These are phyloP conservation scores for Trypanosoma brucei DNA, from an alignment of 208 protist genomes.

Conservation along the genomic window DNA sequence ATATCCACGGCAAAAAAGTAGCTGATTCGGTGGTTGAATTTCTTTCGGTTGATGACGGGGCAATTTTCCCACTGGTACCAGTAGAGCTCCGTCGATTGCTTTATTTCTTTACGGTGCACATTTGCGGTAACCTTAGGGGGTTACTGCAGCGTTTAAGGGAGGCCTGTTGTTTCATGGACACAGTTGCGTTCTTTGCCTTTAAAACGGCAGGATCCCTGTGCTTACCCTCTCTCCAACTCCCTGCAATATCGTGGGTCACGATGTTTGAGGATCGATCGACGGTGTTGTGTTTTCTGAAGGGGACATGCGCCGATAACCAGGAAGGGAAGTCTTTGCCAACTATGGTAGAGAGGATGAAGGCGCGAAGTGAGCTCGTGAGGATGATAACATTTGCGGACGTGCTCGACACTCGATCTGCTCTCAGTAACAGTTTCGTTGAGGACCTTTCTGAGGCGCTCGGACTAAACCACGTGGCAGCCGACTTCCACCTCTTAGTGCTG, in stretches of 20 bases:
- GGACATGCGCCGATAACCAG: neutral
- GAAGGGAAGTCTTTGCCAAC: neutral
- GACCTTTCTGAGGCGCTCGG: slow-evolving; percentile 35
- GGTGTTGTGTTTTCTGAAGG: slow-evolving; percentile 10
- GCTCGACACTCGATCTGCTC: neutral
- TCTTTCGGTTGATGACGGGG: slow-evolving; percentile 41
- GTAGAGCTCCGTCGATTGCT: slow-evolving; percentile 32
- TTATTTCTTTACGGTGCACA: slow-evolving; percentile 32
- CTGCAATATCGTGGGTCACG: slow-evolving; percentile 12
- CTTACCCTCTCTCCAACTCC: neutral
- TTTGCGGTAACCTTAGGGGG: slow-evolving; percentile 20
- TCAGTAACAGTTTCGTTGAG: neutral
- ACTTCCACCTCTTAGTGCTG: slow-evolving; percentile 41
- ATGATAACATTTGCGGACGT: slow-evolving; percentile 8
- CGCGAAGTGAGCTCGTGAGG: slow-evolving; percentile 17
- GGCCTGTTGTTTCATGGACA: slow-evolving; percentile 36
- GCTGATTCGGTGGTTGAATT: slow-evolving; percentile 32
- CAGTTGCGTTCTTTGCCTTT: slow-evolving; percentile 60
- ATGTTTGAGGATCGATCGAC: slow-evolving; percentile 12
- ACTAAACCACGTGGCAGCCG: slow-evolving; percentile 25
- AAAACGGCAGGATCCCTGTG: slow-evolving; percentile 9
- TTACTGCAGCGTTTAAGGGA: slow-evolving; percentile 33
- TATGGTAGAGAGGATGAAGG: neutral
- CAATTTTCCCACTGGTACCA: slow-evolving; percentile 57
- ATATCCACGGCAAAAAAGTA: slow-evolving; percentile 24